These are phyloP conservation scores for Aspergillus sp. DNA, from an alignment of 2,329 filamentous ascomycete species.

Conservation along the genomic window DNA sequence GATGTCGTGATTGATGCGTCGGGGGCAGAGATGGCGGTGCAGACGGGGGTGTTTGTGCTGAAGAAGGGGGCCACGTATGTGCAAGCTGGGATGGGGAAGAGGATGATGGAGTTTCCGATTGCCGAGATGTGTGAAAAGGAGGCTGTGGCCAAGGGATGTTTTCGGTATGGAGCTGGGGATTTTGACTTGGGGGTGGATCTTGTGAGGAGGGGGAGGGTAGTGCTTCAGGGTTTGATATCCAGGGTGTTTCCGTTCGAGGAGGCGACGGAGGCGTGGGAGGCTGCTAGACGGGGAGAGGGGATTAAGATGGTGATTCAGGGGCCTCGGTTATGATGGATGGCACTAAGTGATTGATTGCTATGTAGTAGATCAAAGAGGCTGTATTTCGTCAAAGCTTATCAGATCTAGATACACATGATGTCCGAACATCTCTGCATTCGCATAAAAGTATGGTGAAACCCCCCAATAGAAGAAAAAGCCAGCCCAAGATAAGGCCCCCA, in stretches of 20 bases:
- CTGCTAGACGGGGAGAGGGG: slow-evolving; percentile 12
- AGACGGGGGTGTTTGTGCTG: slow-evolving; percentile 42
- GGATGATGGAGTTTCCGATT: slow-evolving; percentile 38
- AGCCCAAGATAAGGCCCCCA: too few relatives aligned
- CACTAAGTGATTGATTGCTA: too few relatives aligned
- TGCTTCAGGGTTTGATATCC: slow-evolving; percentile 29
- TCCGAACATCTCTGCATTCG: too few relatives aligned
- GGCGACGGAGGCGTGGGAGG: slow-evolving; percentile 33
- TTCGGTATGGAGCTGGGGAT: slow-evolving; percentile 33
- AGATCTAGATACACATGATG: too few relatives aligned
- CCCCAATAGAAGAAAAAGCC: too few relatives aligned
- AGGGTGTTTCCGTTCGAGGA: slow-evolving; percentile 32
- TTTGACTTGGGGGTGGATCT: slow-evolving; percentile 40
- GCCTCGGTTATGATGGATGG: too few relatives aligned
- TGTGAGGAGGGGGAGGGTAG: slow-evolving; percentile 26
- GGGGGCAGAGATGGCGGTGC: slow-evolving; percentile 44
- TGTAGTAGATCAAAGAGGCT: too few relatives aligned
- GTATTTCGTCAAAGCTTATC: too few relatives aligned
- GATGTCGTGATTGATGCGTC: slow-evolving; percentile 42
- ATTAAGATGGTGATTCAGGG: slow-evolving; percentile 9
- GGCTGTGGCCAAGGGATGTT: slow-evolving; percentile 30
- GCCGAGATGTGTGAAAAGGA: slow-evolving; percentile 35
- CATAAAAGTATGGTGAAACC: too few relatives aligned
- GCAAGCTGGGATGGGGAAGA: slow-evolving; percentile 37
- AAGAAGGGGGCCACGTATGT: slow-evolving; percentile 27